Conservation (phyloP, 1,284 basidiomycete genomes). For the Pascua guehoae region DNA sequence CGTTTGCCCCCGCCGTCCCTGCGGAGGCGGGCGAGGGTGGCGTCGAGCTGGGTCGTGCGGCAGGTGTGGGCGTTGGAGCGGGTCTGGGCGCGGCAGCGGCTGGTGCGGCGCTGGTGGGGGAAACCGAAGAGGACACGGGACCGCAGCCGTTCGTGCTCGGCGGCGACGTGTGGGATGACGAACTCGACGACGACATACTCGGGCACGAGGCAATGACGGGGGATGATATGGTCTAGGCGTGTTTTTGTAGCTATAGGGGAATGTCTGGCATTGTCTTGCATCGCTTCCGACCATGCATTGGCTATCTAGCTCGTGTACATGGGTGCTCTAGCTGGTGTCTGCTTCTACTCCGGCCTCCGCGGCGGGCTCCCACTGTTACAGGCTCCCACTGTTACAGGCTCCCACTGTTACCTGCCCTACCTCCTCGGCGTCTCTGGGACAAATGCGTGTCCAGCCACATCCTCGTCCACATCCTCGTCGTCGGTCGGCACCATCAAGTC, state of each 20-base stretch:
- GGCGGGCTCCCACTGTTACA: no score
- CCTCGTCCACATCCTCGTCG: slow-evolving; percentile 27
- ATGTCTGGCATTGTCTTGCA: no score
- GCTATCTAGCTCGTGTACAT: not conserved
- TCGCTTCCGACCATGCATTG: not conserved
- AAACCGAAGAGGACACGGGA: slow-evolving; percentile 3
- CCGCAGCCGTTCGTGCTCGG: slow-evolving; percentile 1
- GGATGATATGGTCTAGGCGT: not conserved
- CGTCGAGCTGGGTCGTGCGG: not conserved
- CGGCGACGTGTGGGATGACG: slow-evolving; percentile 35
- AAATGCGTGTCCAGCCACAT: slow-evolving; percentile 1
- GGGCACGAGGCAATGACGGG: not conserved
- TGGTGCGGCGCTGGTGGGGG: slow-evolving; percentile 6
- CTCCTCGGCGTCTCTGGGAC: slow-evolving; percentile 29
- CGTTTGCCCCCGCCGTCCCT: slow-evolving; percentile 19
- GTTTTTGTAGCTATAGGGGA: no score
- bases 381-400: no score
- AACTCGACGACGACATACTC: slow-evolving; percentile 6
- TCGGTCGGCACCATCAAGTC: slow-evolving; percentile 45
- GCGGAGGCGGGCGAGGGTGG: not conserved
- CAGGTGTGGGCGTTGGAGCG: slow-evolving; percentile 6
- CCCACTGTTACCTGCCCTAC: not conserved
- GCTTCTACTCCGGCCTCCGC: no score
- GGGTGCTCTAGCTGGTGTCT: not conserved
- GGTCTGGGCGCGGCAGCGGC: not conserved